Evolutionary conservation across 2,329 filamentous ascomycete genomes (phyloP).

Genomic region (Aureobasidium sp.): DNA sequence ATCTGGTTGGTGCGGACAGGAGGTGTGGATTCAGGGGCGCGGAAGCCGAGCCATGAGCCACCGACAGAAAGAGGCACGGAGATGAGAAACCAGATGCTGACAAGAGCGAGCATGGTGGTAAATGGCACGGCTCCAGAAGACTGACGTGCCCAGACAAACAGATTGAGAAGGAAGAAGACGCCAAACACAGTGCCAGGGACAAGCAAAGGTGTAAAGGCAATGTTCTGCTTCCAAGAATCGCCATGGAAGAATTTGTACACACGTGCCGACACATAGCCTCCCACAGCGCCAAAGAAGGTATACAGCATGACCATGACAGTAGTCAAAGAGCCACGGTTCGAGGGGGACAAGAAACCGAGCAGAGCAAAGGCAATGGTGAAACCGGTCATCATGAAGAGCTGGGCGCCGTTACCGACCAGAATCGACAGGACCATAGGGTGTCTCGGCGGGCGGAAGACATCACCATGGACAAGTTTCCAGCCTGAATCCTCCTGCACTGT

Average conservation of each 20-base stretch:
- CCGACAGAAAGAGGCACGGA: slow-evolving; percentile 84
- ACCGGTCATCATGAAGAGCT: slow-evolving; percentile 96
- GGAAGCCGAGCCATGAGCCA: slow-evolving; percentile 92
- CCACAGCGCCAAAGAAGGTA: slow-evolving; percentile 84
- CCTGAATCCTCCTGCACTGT: slow-evolving; percentile 96
- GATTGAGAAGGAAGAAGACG: slow-evolving; percentile 86
- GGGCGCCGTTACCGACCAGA: slow-evolving; percentile 85
- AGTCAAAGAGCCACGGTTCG: slow-evolving; percentile 86
- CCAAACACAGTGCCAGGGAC: slow-evolving; percentile 81
- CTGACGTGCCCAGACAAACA: slow-evolving; percentile 91
- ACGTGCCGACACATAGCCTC: slow-evolving; percentile 81
- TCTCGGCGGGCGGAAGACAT: slow-evolving; percentile 86
- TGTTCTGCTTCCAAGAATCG: slow-evolving; percentile 91
- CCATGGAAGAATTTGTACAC: slow-evolving; percentile 94
- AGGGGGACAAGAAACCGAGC: slow-evolving; percentile 89
- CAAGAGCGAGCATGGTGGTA: slow-evolving; percentile 89
- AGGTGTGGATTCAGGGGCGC: slow-evolving; percentile 57
- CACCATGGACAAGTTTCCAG: slow-evolving; percentile 96
- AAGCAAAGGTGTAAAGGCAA: slow-evolving; percentile 75
- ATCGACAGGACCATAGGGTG: slow-evolving; percentile 79
- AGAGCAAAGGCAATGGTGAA: slow-evolving; percentile 90
- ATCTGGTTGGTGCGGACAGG: slow-evolving; percentile 97
- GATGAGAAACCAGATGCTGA: slow-evolving; percentile 95
- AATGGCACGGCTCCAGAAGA: slow-evolving; percentile 94
- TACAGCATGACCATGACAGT: slow-evolving; percentile 92